Base-by-base conservation (phyloP, 2,329 filamentous ascomycete species). In the Zasmidium angulare region DNA sequence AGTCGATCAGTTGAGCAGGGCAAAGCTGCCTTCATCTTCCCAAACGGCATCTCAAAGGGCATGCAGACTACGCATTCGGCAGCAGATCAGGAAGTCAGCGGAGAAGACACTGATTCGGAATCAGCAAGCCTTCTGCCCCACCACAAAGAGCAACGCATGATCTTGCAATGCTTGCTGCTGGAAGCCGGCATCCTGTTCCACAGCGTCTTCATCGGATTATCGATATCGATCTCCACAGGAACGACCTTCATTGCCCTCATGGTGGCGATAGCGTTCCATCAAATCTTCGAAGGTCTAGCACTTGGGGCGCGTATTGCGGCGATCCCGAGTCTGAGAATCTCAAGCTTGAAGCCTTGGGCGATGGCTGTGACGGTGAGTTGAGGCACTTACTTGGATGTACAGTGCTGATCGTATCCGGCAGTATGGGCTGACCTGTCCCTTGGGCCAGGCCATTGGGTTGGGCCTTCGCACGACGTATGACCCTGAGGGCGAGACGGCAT, bases 141-240 rank as follows among this genome's bases (percentile, higher is more conserved):
- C 26, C 50, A 40, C 11, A 19, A 53, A 53, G 50, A 53, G 26
- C 50, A 83, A 68, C 88, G 85, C 68, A 83, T 86, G 73, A 82
- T 88, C 2, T 79, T 90, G 68, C 89, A 91, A 73, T 90, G 89
- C 64, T 83, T 89, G 2, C 80, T 91, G 1, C 81, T 91, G 2
- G 89, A 91, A 72, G 86, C 88, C 56, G 89, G 89, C 62, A 91
- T 91, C 64, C 79, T 91, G 9, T 91, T 91, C 72, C 89, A 91
- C 76, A 89, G 86, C 60, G 82, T 91, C 59, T 90, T 90, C 71
- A 87, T 89, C 55, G 86, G 87, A 59, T 88, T 89, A 81, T 88
- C 88, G 0, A 76, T 90, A 23, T 87, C 85, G 31, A 86, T 90
- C 62, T 87, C 87, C 17, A 83, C 83, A 1, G 84, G 88, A 1